phyloP scores from a whole-genome alignment of 345 rosid species.

The Passiflora organensis region DNA sequence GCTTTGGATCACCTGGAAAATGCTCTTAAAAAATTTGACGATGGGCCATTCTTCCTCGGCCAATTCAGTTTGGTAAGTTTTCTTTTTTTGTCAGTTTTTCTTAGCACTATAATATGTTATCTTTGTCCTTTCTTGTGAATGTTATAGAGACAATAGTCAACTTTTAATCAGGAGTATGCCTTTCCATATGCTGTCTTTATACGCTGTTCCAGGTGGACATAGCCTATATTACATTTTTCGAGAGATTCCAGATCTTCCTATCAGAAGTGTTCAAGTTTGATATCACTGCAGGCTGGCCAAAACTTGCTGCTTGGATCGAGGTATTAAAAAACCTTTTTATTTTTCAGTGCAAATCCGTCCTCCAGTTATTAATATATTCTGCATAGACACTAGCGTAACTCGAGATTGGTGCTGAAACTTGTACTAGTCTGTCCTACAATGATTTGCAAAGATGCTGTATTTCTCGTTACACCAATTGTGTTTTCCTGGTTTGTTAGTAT shows the following conservation, averaged over 20 bases:
- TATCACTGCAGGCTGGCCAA: constrained; percentile 65
- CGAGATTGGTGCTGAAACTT: no score
- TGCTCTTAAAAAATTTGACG: constrained; percentile 56
- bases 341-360: background rate
- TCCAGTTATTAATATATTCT: background rate
- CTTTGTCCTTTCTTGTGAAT: background rate
- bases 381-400: no score
- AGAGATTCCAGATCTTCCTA: constrained; percentile 53
- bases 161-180: no score
- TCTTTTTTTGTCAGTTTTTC: no score
- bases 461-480: background rate
- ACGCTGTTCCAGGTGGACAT: constrained; percentile 53
- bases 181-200: background rate
- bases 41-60: constrained; percentile 90
- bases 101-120: no score
- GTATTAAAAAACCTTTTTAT: constrained; percentile 13
- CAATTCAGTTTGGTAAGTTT: constrained; percentile 58
- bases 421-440: no score
- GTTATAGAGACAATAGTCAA: background rate
- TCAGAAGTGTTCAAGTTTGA: constrained; percentile 46
- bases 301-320: constrained; percentile 70
- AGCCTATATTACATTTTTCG: constrained; percentile 62
- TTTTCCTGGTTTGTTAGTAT: background rate
- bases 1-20: constrained; percentile 71
- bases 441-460: background rate